These are phyloP conservation scores for Penicillium sp. DNA, from an alignment of 2,329 filamentous ascomycete genomes.

Conservation along the genomic window DNA sequence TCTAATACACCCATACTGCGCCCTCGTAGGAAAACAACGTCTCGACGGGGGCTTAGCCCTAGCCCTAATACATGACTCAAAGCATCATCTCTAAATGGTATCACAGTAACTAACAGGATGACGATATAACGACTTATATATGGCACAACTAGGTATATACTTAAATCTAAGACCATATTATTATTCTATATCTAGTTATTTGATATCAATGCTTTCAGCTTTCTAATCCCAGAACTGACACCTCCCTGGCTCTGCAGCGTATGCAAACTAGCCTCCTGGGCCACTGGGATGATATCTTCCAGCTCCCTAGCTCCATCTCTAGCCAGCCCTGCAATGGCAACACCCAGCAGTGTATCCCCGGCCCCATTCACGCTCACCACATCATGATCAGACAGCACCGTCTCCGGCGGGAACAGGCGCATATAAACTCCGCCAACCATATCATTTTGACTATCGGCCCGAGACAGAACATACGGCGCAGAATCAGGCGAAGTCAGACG, in stretches of 20 bases:
- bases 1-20: too few relatives aligned
- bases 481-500: conserved; percentile 60
- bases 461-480: conserved; percentile 67
- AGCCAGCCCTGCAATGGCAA: conserved; percentile 73
- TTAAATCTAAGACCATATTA: too few relatives aligned
- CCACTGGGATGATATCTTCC: conserved; percentile 67
- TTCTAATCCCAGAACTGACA: conserved; percentile 48
- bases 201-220: conserved; percentile 17
- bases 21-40: too few relatives aligned
- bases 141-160: too few relatives aligned
- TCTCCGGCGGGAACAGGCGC: conserved; percentile 65
- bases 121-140: too few relatives aligned
- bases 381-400: conserved; percentile 57
- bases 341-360: conserved; percentile 87
- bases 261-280: conserved; percentile 75
- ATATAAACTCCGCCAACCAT: conserved; percentile 80
- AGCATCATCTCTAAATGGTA: too few relatives aligned
- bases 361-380: conserved; percentile 90
- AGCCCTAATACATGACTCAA: too few relatives aligned
- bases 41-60: too few relatives aligned
- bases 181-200: not conserved
- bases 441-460: conserved; percentile 49
- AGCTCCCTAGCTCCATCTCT: conserved; percentile 47
- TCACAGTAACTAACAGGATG: too few relatives aligned
- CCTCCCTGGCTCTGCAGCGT: conserved; percentile 72